Conservation (phyloP, 345 rosid species). For the Gossypium stocksii region DNA sequence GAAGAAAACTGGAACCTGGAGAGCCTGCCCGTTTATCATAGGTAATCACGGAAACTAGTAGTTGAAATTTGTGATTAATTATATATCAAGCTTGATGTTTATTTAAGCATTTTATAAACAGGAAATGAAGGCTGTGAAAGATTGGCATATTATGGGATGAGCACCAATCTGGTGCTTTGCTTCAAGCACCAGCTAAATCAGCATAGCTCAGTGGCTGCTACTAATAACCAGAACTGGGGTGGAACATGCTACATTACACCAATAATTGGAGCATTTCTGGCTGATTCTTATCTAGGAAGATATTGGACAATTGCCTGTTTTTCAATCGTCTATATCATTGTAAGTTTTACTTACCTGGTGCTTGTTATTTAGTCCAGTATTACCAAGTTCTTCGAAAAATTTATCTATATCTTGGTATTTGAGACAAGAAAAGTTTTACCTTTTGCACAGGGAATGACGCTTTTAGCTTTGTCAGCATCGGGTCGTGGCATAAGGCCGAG, state of each 20-base stretch:
- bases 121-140: slow-evolving; percentile 31
- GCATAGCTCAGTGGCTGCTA: slow-evolving; percentile 14
- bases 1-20: slow-evolving; percentile 67
- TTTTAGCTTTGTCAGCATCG: slow-evolving; percentile 15
- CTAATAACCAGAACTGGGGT: slow-evolving; percentile 22
- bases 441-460: slow-evolving; percentile 15
- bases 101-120: slow-evolving; percentile 10
- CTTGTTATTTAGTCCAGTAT: background rate
- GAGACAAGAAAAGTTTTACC: background rate
- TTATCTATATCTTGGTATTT: background rate
- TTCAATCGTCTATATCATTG: slow-evolving; percentile 19
- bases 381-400: background rate
- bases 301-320: slow-evolving; percentile 25
- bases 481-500: slow-evolving; percentile 14
- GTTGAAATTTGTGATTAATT: background rate
- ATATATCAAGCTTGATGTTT: background rate
- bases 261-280: slow-evolving; percentile 25
- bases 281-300: slow-evolving; percentile 25
- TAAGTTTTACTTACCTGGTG: slow-evolving; percentile 20
- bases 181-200: slow-evolving; percentile 22
- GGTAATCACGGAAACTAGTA: slow-evolving; percentile 32
- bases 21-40: slow-evolving; percentile 74
- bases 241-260: slow-evolving; percentile 31
- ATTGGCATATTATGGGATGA: slow-evolving; percentile 33
- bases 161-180: slow-evolving; percentile 25